Evolutionary conservation across 495 filamentous ascomycete species (phyloP).

Genomic region (Hypoxylon trugodes): DNA sequence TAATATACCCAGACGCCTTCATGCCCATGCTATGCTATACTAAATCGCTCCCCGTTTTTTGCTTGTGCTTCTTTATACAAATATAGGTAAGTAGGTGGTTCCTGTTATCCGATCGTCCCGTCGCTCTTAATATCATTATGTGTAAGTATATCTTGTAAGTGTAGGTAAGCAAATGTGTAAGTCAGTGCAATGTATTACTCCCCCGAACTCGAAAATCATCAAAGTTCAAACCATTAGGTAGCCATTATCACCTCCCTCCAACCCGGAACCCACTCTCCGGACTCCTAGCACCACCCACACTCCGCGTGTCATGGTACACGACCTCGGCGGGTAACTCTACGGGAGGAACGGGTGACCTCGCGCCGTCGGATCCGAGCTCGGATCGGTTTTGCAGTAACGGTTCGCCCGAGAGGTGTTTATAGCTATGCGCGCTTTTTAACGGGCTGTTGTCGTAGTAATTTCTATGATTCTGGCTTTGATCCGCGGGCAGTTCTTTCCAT

Average conservation of each 20-base stretch:
- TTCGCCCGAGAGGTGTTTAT: conserved; percentile 28
- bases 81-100: not conserved
- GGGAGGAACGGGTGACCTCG: not conserved
- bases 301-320: not conserved
- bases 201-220: no score
- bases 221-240: no score
- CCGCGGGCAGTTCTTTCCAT: conserved; percentile 26
- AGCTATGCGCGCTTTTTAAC: not conserved
- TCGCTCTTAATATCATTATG: conserved; percentile 5
- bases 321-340: conserved; percentile 35
- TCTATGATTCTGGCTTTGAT: no score
- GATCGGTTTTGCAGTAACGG: conserved; percentile 35
- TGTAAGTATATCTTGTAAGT: no score
- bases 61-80: not conserved
- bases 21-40: conserved; percentile 3
- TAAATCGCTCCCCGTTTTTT: not conserved
- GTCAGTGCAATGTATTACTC: no score
- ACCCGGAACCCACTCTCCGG: not conserved
- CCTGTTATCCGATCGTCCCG: not conserved
- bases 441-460: conserved; percentile 12
- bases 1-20: conserved; percentile 13
- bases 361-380: conserved; percentile 22
- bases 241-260: no score
- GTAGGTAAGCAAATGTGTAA: not conserved
- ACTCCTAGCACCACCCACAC: not conserved